Evolutionary conservation across 345 rosid species (phyloP), one percentile per base, ranked within the genome.

Genomic region (Salix dunnii): DNA sequence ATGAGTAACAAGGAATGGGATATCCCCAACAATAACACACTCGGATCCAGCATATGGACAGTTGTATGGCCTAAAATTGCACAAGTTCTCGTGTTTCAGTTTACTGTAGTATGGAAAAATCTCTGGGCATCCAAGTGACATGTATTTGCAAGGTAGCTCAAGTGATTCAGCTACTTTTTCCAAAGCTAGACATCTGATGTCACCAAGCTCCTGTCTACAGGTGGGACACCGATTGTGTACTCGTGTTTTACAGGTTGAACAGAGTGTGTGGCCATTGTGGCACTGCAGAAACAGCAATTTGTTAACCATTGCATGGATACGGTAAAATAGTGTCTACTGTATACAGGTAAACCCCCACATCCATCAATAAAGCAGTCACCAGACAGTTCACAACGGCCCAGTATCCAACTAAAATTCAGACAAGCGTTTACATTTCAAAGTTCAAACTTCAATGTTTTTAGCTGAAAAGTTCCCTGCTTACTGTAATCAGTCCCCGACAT

Each of bases 151-250:
- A 11, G 97, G 99, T 77, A 94, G 83, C 73, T 92, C 96, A 49
- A 94, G 93, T 16, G 97, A 94, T 81, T 92, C 99, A 0, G 97
- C 97, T 31, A 95, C 97, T 83, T 93, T 95, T 82, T 95, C 99
- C 73, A 95, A 76, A 28, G 97, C 97, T 61, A 92, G 85, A 83
- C 99, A 92, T 77, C 99, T 91, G 60, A 92, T 90, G 79, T 94
- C 99, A n/a, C 97, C 97, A 33, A 94, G 97, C 90, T 94, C 99
- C 84, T 92, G 97, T 84, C 99, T 86, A 82, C 99, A 94, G 62
- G 97, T 94, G 27, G 99, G 97, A 62, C 99, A 94, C 25, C 97
- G 88, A 74, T 93, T 94, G 70, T 91, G 97, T 42, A 93, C 99
- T 83, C 92, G 86, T 64, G 82, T 86, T 89, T 94, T 94, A 86